Conservation (phyloP, 164 flowering plant species). For the Saururus chinensis region DNA sequence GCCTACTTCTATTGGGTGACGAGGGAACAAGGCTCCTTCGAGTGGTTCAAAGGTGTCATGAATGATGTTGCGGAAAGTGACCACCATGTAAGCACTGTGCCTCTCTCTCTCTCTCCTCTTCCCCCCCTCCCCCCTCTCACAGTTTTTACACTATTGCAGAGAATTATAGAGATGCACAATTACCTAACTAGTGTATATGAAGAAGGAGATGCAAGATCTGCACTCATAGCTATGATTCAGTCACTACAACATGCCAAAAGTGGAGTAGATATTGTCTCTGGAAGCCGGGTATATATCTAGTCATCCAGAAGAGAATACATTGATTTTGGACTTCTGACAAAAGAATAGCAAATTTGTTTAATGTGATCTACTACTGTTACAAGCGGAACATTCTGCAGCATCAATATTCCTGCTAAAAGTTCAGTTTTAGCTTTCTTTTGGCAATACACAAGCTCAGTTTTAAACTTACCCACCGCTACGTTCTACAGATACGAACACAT, state of each 20-base stretch:
- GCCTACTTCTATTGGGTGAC: slow-evolving; percentile 97
- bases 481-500: slow-evolving; percentile 71
- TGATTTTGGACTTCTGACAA: neutral
- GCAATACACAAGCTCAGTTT: neutral
- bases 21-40: slow-evolving; percentile 87
- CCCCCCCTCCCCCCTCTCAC: neutral
- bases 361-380: too few species aligned
- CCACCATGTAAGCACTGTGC: slow-evolving; percentile 22
- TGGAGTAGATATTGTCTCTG: slow-evolving; percentile 86
- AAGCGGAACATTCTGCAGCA: too few species aligned
- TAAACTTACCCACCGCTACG: slow-evolving; percentile 3
- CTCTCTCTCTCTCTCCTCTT: neutral
- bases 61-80: slow-evolving; percentile 79
- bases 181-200: slow-evolving; percentile 89
- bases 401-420: too few species aligned
- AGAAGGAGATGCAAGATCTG: slow-evolving; percentile 97
- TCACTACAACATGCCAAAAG: slow-evolving; percentile 84
- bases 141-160: slow-evolving; percentile 25
- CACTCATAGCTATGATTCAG: slow-evolving; percentile 86
- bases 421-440: neutral
- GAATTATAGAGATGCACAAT: slow-evolving; percentile 88
- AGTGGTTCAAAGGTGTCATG: slow-evolving; percentile 99
- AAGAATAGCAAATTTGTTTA: too few species aligned
- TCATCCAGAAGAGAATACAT: neutral
- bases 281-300: slow-evolving; percentile 47